Evolutionary conservation across 257 asterid species (phyloP), one percentile per base, ranked within the genome.

Genomic region (Leptodermis oblonga): DNA sequence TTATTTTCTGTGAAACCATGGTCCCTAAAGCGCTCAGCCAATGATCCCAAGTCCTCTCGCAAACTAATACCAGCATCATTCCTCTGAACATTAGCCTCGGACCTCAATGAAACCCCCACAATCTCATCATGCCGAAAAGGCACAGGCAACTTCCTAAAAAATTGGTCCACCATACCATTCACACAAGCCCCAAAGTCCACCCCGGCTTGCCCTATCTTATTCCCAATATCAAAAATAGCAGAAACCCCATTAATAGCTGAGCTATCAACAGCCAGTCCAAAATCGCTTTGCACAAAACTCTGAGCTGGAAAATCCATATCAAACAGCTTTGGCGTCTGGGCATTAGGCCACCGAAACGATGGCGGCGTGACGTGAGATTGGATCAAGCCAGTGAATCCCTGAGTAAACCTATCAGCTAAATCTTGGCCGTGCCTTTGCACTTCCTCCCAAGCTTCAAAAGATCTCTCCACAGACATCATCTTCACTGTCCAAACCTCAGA

Each of bases 381-480:
- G 74, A 93, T 90, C 70, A 90, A 76, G 30, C 95, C 96, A 15
- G 95, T 82, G 67, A 93, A 87, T 14, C 97, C 96, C 77, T 93
- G 95, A 11, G 99, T 81, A 14, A 93, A 83, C 82, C 72, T 88
- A 74, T 90, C 99, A 4, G 97, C 99, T 37, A 90, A 81, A 69
- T 93, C 97, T 73, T 74, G 90, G 28, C 99, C 96, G 51, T 93
- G 99, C 68, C 97, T 85, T 85, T 93, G 99, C 74, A 90, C 96
- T 86, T 93, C 99, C 77, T 93, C 99, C 99, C 99, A 93, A 17
- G 96, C 99, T 63, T 93, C 99, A 69, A 90, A 87, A 3, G 97
- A 85, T 79, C 99, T 82, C 84, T 93, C 99, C 69, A 89, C 92
- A 7, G 99, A 93, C 89, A 93, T 87, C 96, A 86, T 88, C 70